These are phyloP conservation scores for Barbarea vulgaris DNA, from an alignment of 345 rosid species.

Conservation along the genomic window DNA sequence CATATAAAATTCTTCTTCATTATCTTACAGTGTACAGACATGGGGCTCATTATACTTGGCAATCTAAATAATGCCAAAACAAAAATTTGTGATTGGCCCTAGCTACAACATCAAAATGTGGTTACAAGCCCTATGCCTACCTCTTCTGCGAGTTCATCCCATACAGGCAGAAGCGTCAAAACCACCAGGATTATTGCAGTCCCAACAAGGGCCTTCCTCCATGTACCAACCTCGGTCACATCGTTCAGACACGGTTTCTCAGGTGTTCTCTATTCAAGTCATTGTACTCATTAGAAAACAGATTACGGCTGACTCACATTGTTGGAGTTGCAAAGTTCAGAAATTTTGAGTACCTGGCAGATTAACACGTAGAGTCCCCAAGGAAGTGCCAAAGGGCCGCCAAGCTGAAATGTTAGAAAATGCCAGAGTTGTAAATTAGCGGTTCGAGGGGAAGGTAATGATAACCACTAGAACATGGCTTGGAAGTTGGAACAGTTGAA, in stretches of 20 bases:
- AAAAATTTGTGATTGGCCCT: constrained; percentile 13
- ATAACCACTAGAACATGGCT: not conserved
- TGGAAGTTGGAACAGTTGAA: not conserved
- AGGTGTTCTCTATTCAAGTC: constrained; percentile 64
- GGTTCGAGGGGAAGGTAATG: not conserved
- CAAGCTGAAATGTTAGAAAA: constrained; percentile 52
- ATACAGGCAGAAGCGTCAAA: constrained; percentile 79
- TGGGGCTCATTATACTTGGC: constrained; percentile 11
- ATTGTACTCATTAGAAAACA: constrained; percentile 10
- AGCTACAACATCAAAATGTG: constrained; percentile 49
- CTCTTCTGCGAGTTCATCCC: constrained; percentile 97
- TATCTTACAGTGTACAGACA: constrained; percentile 26
- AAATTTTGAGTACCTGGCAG: constrained; percentile 67
- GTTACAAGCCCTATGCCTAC: constrained; percentile 89
- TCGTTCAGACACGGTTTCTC: constrained; percentile 93
- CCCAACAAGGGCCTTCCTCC: constrained; percentile 71
- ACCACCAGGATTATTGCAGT: constrained; percentile 59
- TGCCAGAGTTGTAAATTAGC: not conserved
- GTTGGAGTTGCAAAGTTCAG: constrained; percentile 7
- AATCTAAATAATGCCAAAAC: constrained; percentile 5
- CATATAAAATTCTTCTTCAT: not conserved
- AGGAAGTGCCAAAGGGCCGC: constrained; percentile 92
- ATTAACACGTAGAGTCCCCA: constrained; percentile 93
- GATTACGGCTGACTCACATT: not conserved
- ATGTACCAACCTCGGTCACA: constrained; percentile 91